Percentiles rank a stretch among this genome's conserved stretches.
Evolutionary conservation across 1,139 yeast species (phyloP).

Genomic region (Candida neerlandica): DNA sequence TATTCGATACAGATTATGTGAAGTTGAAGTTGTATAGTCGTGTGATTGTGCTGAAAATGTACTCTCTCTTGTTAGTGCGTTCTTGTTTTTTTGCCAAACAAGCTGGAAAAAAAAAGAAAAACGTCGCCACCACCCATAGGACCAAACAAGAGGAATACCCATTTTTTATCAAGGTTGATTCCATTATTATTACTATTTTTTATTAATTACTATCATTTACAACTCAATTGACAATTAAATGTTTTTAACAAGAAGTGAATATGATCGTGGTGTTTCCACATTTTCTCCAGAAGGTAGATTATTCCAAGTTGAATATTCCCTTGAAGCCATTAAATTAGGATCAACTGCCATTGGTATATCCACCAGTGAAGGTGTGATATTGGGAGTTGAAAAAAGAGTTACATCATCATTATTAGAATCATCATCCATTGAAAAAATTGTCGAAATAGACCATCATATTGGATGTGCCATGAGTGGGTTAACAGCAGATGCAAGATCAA

Average conservation of each 20-base stretch:
- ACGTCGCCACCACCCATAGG: background rate
- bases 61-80: background rate
- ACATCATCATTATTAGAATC: conserved; percentile 91
- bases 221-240: conserved; percentile 32
- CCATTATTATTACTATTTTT: background rate
- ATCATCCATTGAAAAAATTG: conserved; percentile 92
- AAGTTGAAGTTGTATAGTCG: background rate
- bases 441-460: conserved; percentile 90
- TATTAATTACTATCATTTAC: background rate
- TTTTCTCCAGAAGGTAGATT: conserved; percentile 98
- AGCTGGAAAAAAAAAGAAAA: background rate
- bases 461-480: conserved; percentile 99
- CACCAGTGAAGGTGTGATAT: conserved; percentile 94
- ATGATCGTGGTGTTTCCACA: conserved; percentile 98
- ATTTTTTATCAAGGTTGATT: background rate
- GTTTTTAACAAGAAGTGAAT: conserved; percentile 98
- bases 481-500: conserved; percentile 97
- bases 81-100: background rate
- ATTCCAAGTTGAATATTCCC: conserved; percentile 96
- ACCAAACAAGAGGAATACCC: background rate
- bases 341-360: conserved; percentile 97
- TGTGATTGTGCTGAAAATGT: background rate
- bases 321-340: conserved; percentile 95
- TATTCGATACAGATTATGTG: background rate
- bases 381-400: conserved; percentile 97